Conservation (phyloP, 225 moss, liverwort and hornwort genomes). For the Physcomitrellopsis africana region DNA sequence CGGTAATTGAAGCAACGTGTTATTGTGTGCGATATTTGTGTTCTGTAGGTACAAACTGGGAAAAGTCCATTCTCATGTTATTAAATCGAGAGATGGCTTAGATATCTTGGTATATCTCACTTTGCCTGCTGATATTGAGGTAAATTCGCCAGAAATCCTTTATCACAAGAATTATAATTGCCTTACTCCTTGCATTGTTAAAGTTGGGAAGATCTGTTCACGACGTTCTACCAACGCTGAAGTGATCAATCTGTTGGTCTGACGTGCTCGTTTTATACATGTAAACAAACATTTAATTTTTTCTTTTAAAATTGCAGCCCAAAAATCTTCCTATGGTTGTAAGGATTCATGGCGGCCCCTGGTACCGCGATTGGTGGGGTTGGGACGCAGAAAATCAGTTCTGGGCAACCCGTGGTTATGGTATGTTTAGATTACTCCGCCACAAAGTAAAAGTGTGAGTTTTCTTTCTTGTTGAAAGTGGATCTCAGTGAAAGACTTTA, state of each 20-base stretch:
- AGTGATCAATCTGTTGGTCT: too few species aligned
- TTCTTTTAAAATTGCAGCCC: slow-evolving; percentile 44
- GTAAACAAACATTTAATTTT: background rate
- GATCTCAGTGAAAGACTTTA: background rate
- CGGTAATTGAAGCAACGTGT: too few species aligned
- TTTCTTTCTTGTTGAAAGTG: background rate
- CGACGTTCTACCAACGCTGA: too few species aligned
- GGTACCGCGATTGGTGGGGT: slow-evolving; percentile 83
- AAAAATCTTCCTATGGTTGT: slow-evolving; percentile 72
- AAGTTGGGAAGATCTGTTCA: background rate
- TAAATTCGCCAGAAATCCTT: background rate
- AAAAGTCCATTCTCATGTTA: slow-evolving; percentile 54
- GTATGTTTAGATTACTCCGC: slow-evolving; percentile 27
- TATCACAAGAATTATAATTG: background rate
- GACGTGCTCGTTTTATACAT: background rate
- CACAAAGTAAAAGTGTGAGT: background rate
- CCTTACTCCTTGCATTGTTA: background rate
- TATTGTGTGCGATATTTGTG: background rate
- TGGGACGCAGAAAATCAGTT: slow-evolving; percentile 87
- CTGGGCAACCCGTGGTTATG: slow-evolving; percentile 82
- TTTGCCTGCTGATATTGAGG: slow-evolving; percentile 63
- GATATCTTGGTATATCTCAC: slow-evolving; percentile 78
- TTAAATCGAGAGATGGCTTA: slow-evolving; percentile 73
- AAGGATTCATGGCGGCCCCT: slow-evolving; percentile 82
- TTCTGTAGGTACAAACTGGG: slow-evolving; percentile 70